phyloP scores from a whole-genome alignment of 805 yeast species.

The Monosporozyma solicola region DNA sequence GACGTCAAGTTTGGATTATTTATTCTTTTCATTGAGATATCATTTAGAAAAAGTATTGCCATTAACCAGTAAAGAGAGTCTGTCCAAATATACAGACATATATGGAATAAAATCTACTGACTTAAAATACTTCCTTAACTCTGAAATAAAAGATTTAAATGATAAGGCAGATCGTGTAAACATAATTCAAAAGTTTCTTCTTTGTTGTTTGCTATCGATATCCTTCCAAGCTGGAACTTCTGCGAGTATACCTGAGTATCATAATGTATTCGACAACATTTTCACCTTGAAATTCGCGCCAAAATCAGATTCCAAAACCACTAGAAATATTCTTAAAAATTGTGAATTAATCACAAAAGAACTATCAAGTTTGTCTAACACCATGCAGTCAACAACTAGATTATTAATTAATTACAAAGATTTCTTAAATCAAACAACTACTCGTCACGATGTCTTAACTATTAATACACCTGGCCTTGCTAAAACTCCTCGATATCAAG shows the following conservation, averaged over 20 bases:
- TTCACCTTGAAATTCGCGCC: neutral
- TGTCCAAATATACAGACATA: constrained; percentile 37
- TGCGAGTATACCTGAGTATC: neutral
- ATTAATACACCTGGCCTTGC: neutral
- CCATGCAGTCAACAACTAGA: neutral
- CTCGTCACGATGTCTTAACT: neutral
- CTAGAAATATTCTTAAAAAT: neutral
- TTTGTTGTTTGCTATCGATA: constrained; percentile 36
- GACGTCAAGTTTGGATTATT: constrained; percentile 24
- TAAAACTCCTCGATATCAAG: neutral
- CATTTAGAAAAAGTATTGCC: constrained; percentile 24
- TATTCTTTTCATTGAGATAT: constrained; percentile 20
- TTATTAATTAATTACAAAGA: neutral
- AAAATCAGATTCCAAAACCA: neutral
- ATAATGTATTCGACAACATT: neutral
- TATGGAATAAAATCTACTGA: constrained; percentile 32
- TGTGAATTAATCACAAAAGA: neutral
- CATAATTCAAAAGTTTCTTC: constrained; percentile 33
- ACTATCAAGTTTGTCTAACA: neutral
- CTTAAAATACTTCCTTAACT: constrained; percentile 17
- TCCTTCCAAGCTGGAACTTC: neutral
- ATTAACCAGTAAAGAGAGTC: constrained; percentile 26
- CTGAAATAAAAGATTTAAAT: constrained; percentile 20
- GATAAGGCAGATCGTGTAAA: constrained; percentile 30
- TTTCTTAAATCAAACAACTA: neutral